Conservation (phyloP, 768 basidiomycete species). For the Daedaleopsis nitida region DNA sequence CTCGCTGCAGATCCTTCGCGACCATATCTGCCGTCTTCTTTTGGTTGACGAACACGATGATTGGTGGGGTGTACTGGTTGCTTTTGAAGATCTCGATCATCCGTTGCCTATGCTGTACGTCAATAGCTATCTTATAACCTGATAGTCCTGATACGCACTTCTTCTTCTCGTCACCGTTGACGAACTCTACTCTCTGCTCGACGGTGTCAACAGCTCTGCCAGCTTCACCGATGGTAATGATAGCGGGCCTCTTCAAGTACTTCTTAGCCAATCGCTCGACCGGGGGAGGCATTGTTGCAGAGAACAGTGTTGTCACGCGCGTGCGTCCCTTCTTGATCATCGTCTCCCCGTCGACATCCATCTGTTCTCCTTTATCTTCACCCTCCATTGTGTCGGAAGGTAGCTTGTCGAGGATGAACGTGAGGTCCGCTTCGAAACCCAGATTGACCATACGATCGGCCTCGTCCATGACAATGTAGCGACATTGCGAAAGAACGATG, state of each 20-base stretch:
- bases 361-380: slow-evolving; percentile 71
- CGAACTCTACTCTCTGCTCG: slow-evolving; percentile 94
- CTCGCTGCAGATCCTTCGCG: slow-evolving; percentile 89
- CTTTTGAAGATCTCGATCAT: slow-evolving; percentile 93
- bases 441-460: slow-evolving; percentile 99
- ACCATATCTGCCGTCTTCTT: slow-evolving; percentile 99
- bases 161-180: slow-evolving; percentile 93
- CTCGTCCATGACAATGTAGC: slow-evolving; percentile 99
- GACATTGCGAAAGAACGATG: slow-evolving; percentile 93
- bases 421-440: slow-evolving; percentile 93
- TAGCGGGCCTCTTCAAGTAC: slow-evolving; percentile 89
- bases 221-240: slow-evolving; percentile 97
- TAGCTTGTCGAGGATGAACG: slow-evolving; percentile 91
- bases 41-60: slow-evolving; percentile 99
- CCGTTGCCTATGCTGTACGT: slow-evolving; percentile 55
- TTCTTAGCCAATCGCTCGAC: slow-evolving; percentile 95
- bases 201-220: slow-evolving; percentile 98
- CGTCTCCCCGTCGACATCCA: slow-evolving; percentile 76
- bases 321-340: slow-evolving; percentile 75
- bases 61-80: slow-evolving; percentile 80
- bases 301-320: slow-evolving; percentile 94
- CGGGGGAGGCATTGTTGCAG: slow-evolving; percentile 97
- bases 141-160: slow-evolving; percentile 57
- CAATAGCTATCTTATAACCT: slow-evolving; percentile 2
- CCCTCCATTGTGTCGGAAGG: slow-evolving; percentile 88